Evolutionary conservation across 164 flowering plant species (phyloP).

Genomic region (Warburgia ugandensis): DNA sequence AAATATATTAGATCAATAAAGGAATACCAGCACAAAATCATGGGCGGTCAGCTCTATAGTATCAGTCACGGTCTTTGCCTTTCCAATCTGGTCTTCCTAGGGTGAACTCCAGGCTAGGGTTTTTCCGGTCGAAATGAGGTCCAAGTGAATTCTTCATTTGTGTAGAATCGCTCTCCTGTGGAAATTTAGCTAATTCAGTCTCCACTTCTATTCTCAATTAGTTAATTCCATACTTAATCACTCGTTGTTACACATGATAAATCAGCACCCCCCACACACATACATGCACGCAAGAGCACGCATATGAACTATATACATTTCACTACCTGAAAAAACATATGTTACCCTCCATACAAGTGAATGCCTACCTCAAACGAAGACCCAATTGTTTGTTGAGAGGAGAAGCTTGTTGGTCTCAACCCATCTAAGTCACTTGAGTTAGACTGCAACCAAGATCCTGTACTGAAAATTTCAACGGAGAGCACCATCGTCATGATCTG

Average conservation of each 20-base stretch:
- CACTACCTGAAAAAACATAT: no score
- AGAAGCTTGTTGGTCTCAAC: conserved; percentile 20
- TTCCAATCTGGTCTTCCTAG: conserved; percentile 69
- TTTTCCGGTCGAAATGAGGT: conserved; percentile 24
- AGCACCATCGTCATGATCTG: no score
- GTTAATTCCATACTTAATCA: neutral
- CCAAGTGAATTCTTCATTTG: conserved; percentile 20
- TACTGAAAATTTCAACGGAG: conserved; percentile 16
- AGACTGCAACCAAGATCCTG: conserved; percentile 42
- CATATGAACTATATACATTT: neutral
- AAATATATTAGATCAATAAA: conserved; percentile 6
- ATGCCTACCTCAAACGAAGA: conserved; percentile 36
- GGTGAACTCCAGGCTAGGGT: conserved; percentile 73
- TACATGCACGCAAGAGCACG: neutral
- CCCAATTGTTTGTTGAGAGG: conserved; percentile 32
- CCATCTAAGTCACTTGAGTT: conserved; percentile 34
- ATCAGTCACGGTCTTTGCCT: conserved; percentile 30
- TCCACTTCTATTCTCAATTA: neutral
- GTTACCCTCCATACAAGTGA: neutral
- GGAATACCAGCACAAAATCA: conserved; percentile 8
- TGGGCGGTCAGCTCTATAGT: neutral
- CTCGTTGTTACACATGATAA: neutral
- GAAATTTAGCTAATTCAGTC: conserved; percentile 1
- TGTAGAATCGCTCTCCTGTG: conserved; percentile 30
- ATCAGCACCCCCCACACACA: neutral